These are phyloP conservation scores for Coemansia sp. DNA, from an alignment of 192 early-diverging fungal genomes.

Conservation along the genomic window DNA sequence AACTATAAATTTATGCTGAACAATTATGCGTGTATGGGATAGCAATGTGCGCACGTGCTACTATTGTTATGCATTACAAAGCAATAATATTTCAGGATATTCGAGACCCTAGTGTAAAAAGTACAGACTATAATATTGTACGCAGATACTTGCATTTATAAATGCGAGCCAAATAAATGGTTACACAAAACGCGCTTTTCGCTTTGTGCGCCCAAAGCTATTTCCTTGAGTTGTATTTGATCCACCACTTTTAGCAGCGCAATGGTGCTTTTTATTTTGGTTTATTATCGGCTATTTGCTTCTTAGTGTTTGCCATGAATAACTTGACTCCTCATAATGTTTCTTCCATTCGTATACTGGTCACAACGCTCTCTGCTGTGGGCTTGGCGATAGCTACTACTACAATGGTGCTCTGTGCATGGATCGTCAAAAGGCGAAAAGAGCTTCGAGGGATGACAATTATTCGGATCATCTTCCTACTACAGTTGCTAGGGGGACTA, in stretches of 20 bases:
- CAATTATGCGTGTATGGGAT: too few species aligned
- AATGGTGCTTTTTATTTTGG: not conserved
- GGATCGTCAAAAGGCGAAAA: constrained; percentile 13
- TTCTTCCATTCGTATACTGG: constrained; percentile 6
- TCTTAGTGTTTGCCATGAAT: constrained; percentile 13
- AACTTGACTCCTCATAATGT: constrained; percentile 21
- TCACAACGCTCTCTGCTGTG: constrained; percentile 4
- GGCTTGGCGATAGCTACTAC: constrained; percentile 14
- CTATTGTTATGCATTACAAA: too few species aligned
- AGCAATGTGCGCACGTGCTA: too few species aligned
- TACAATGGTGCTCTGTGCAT: constrained; percentile 11
- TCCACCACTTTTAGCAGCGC: too few species aligned
- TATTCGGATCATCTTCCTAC: constrained; percentile 23
- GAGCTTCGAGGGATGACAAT: constrained; percentile 36
- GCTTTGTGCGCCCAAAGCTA: not conserved
- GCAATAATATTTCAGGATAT: too few species aligned
- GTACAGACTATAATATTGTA: too few species aligned
- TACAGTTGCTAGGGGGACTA: constrained; percentile 25
- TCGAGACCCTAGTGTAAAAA: too few species aligned
- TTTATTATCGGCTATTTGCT: not conserved
- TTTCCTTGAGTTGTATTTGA: not conserved
- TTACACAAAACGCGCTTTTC: too few species aligned
- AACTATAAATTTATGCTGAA: too few species aligned
- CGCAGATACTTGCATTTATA: too few species aligned
- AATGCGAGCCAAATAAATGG: too few species aligned